Base-by-base conservation (phyloP, 2,329 filamentous ascomycete species). In the Aspergillus hiratsukae region DNA sequence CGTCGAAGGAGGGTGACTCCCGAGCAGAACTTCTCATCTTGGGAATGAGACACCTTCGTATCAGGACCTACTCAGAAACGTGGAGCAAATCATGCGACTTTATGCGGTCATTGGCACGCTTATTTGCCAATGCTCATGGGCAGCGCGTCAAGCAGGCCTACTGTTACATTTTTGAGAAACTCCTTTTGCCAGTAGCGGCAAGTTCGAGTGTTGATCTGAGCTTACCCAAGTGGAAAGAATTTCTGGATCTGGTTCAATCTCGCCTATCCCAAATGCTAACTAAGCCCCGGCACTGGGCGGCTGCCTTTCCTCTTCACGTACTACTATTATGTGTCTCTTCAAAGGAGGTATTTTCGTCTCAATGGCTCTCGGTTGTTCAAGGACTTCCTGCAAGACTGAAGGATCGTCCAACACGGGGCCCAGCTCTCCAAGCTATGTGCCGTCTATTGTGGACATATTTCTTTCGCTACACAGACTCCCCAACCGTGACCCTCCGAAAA, bases 371-470 rank as follows among this genome's bases (percentile, higher is more conserved):
- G 53, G 78, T 96, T 58, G 83, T 95, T 41, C 82, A 89, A 49
- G 86, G 87, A 6, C 80, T 96, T 21, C 90, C 93, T 58, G 81
- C 89, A 25, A 90, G 88, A 67, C 80, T 96, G 46, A 96, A 95
- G 70, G 94, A 99, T 71, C 86, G 91, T 28, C 80, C 82, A 35
- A 87, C 89, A 3, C 84, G 90, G 62, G 87, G 88, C 3, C 82
- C 91, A 37, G 92, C 91, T 55, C 81, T 99, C 25, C 90, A 96
- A 69, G 91, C 93, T 14, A 87, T 97, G 51, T 96, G 92, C 41
- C 87, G 93, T 53, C 78, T 99, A 27, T 81, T 96, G 4, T 99
- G 94, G 94, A 93, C 91, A 0, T 97, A 97, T 72, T 80, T 99
- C 3, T 96, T 95, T 72, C 87, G 93, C 51, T 87, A 86, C 49